A percentile compares a stretch with the other conserved stretches of the same genome.
Conservation (phyloP, 495 filamentous ascomycete species). For the Opeltia flavorubescens region DNA sequence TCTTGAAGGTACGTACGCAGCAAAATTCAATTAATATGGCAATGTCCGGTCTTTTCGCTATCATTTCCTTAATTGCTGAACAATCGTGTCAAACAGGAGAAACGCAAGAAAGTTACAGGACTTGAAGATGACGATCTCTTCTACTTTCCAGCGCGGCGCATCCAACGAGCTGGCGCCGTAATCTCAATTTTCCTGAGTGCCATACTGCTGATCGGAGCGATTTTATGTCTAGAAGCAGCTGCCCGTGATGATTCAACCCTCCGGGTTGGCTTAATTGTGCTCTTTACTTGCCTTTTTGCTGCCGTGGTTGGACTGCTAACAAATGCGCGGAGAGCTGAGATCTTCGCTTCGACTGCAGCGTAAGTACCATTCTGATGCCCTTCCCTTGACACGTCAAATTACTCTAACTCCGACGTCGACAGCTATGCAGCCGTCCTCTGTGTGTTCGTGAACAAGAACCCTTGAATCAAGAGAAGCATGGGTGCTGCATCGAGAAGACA, state of each 20-base stretch:
- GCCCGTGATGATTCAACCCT: conserved; percentile 1
- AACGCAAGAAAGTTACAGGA: neutral
- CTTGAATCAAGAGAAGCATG: too few species aligned
- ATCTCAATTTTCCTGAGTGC: conserved; percentile 14
- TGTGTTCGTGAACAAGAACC: too few species aligned
- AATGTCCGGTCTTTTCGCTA: too few species aligned
- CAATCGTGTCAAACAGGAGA: too few species aligned
- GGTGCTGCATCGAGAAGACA: too few species aligned
- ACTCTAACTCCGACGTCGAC: conserved; percentile 3
- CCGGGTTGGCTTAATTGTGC: conserved; percentile 17
- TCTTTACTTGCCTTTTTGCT: conserved; percentile 20
- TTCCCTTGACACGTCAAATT: conserved; percentile 5
- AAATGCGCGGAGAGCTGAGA: conserved; percentile 20
- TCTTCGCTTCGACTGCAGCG: conserved; percentile 22
- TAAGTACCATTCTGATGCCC: conserved; percentile 9
- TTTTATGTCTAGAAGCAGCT: conserved; percentile 13
- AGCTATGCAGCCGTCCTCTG: too few species aligned
- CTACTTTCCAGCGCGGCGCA: conserved; percentile 7
- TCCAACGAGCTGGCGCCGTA: conserved; percentile 7
- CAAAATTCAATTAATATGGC: too few species aligned
- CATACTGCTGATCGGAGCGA: conserved; percentile 18
- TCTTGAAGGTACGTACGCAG: conserved; percentile 1
- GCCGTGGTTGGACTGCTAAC: conserved; percentile 18
- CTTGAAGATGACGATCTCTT: neutral
- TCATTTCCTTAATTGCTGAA: too few species aligned